Evolutionary conservation across 768 basidiomycete species (phyloP), one percentile per base, ranked within the genome.

Genomic region (Naganishia vishniacii): DNA sequence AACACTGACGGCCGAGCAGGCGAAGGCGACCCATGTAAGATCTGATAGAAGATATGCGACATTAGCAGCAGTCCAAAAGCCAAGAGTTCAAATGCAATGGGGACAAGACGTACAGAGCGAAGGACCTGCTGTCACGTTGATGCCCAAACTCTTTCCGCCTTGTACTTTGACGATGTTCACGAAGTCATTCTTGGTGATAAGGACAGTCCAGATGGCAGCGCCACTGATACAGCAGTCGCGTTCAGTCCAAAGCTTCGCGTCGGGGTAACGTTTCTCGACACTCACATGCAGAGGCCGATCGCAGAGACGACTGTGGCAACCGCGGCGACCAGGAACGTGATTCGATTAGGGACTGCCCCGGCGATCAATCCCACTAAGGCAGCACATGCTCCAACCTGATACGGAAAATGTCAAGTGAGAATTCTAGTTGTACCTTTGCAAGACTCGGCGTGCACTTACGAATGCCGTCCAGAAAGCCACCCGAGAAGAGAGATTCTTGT

Each of bases 1-100:
- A 48, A 71, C 64, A 11, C 74, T 68, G 16, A 77, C 65, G 4
- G 71, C 68, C 60, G 69, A 65, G 29, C 72, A 59, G 15, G 67
- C 75, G 65, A 77, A 77, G 23, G 74, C 67, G 31, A 74, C 73
- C 75, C 75, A 77, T 18, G 69, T 72, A 26, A 77, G 66, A 68
- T 77, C 75, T 75, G 62, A 15, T 2, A 13, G 48, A 32, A 48
- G 34, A 26, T 4, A 31, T 23, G 3, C 23, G 15, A 42, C 25
- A 25, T 26, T 51, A 61, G 49, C 45, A 58, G 13, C 32, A n/a
- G 28, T 37, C 44, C 48, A 23, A 59, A 65, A 28, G 29, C 31
- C 28, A 29, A 20, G 31, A 23, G 26, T 20, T 18, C 31, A 34
- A 25, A 8, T 1, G 28, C 23, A 28, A 16, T 6, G 48, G 48